A percentile compares a stretch with the other conserved stretches of the same genome.
Evolutionary conservation across 768 basidiomycete species (phyloP).

Genomic region (Kwoniella pini): DNA sequence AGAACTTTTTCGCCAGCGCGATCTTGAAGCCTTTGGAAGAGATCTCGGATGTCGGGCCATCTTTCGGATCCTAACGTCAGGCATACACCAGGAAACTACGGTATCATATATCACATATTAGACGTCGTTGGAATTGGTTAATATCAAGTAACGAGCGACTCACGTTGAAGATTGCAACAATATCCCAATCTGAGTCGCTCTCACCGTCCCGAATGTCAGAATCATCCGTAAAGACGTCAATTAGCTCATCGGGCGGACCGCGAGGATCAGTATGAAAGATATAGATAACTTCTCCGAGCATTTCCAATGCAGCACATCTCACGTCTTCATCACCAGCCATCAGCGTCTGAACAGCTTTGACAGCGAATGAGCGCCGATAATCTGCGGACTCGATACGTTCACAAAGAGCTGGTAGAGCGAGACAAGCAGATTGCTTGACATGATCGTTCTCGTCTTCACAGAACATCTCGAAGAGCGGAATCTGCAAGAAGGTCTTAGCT

Average conservation of each 20-base stretch:
- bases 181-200: constrained; percentile 46
- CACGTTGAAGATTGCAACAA: constrained; percentile 55
- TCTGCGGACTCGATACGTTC: constrained; percentile 62
- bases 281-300: constrained; percentile 84
- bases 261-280: constrained; percentile 67
- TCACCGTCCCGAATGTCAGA: constrained; percentile 18
- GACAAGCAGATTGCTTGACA: constrained; percentile 83
- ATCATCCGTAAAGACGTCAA: constrained; percentile 72
- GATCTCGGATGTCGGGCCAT: constrained; percentile 70
- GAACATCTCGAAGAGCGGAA: constrained; percentile 74
- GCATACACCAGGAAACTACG: constrained; percentile 88
- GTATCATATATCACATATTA: not conserved
- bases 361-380: constrained; percentile 66
- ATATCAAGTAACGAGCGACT: constrained; percentile 27
- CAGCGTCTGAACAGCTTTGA: constrained; percentile 67
- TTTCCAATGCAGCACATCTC: constrained; percentile 76
- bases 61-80: constrained; percentile 73
- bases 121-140: not conserved
- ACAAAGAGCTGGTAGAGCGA: constrained; percentile 78
- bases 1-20: constrained; percentile 67
- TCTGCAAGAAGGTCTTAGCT: no score
- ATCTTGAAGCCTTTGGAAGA: constrained; percentile 68
- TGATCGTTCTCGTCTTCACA: constrained; percentile 71
- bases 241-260: constrained; percentile 70
- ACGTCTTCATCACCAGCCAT: constrained; percentile 58